Conservation (phyloP, 805 yeast species). For the Lachancea nothofagi region DNA sequence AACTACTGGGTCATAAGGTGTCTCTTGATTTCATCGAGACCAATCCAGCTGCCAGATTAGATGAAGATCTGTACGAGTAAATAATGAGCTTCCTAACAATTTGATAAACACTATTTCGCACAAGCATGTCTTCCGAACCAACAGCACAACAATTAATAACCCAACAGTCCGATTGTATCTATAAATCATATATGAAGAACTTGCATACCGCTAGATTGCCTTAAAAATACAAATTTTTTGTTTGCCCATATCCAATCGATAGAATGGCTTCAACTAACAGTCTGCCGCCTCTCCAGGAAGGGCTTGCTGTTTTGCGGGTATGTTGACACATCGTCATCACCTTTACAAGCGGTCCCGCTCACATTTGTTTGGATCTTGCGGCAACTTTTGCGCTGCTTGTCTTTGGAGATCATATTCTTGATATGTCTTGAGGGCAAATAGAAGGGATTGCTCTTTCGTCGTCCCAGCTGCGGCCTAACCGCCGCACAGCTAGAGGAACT, state of each 20-base stretch:
- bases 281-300: constrained; percentile 9
- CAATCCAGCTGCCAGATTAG: constrained; percentile 97
- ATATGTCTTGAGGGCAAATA: constrained; percentile 19
- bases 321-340: not conserved
- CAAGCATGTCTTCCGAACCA: not conserved
- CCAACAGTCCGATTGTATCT: constrained; percentile 1
- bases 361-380: not conserved
- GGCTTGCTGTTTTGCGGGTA: constrained; percentile 3
- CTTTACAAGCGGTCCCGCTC: not conserved
- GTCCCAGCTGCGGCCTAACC: constrained; percentile 11
- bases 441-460: constrained; percentile 19
- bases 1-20: constrained; percentile 94
- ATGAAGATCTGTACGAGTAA: constrained; percentile 53
- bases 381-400: constrained; percentile 4
- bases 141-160: not conserved
- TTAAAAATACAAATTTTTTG: no score
- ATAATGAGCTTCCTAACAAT: not conserved
- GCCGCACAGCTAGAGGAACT: not conserved
- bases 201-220: not conserved
- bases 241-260: not conserved
- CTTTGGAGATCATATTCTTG: constrained; percentile 13
- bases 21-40: constrained; percentile 88
- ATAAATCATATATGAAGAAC: constrained; percentile 3
- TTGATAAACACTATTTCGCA: constrained; percentile 1
- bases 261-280: not conserved